A percentile compares a stretch with the other conserved stretches of the same genome.
These are phyloP conservation scores for Albizia julibrissin DNA, from an alignment of 306 rosid species.

Conservation along the genomic window DNA sequence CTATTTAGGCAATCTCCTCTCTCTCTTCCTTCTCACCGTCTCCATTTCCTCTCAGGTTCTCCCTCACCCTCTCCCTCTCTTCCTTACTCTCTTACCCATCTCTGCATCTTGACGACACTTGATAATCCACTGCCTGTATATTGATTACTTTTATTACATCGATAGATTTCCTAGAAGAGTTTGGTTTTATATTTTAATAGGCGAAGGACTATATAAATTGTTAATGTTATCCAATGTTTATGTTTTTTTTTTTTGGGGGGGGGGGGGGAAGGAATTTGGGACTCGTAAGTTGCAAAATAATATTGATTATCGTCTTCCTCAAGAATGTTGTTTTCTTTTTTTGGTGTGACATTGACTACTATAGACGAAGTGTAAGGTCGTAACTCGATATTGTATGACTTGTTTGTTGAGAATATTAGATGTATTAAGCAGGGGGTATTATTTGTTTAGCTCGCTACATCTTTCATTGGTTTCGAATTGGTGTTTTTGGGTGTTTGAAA, in stretches of 20 bases:
- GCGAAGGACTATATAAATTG: background rate
- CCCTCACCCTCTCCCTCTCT: background rate
- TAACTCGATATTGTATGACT: slow-evolving; percentile 13
- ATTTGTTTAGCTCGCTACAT: background rate
- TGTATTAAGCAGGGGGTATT: background rate
- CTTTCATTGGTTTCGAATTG: background rate
- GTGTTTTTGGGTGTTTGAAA: background rate
- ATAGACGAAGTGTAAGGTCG: background rate
- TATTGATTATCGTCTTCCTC: background rate
- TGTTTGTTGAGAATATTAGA: background rate
- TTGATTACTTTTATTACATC: background rate
- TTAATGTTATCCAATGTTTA: background rate
- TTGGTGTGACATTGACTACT: background rate
- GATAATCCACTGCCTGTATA: background rate
- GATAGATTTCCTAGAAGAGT: background rate
- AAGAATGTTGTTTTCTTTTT: background rate
- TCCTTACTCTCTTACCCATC: background rate
- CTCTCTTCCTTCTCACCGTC: slow-evolving; percentile 24
- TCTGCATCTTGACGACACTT: background rate
- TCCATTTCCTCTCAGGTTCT: slow-evolving; percentile 47
- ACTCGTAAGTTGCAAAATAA: background rate
- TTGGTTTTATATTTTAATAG: background rate
- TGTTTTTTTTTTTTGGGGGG: too few relatives aligned
- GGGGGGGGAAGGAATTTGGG: background rate
- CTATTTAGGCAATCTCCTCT: background rate